Base-by-base conservation (phyloP, 2,329 filamentous ascomycete species). In the Cryphonectria parasitica region DNA sequence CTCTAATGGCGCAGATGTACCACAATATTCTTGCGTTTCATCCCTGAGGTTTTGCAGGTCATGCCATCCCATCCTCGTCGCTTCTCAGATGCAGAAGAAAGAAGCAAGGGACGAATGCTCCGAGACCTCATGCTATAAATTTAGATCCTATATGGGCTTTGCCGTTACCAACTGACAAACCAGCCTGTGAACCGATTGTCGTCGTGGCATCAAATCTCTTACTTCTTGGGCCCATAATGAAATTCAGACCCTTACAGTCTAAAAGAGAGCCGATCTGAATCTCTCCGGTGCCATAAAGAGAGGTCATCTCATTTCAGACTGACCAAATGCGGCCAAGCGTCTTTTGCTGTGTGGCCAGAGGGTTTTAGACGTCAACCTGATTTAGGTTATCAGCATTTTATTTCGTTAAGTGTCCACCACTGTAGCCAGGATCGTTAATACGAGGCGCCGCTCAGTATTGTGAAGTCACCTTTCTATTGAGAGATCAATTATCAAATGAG, bases 241-340 rank as follows among this genome's bases (percentile, higher is more conserved):
- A 34, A 13, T 15, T 49, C n/a, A n/a, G 45, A n/a, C 45, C 54
- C 54, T 34, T 17, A 31, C 15, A 13, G 25, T 31, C 54, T 49
- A n/a, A 19, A 28, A 31, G 31, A 58, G 25, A 58, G 54, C 64
- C 22, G 64, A 54, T 36, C 49, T 34, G 28, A 34, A 65, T 52
- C 49, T 54, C 39, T 41, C 64, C 15, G 31, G 49, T 66, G 31
- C 64, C 64, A 19, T 25, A 66, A 66, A 66, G 45, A 52, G 64
- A 56, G 49, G 64, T 28, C 11, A 56, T 39, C 49, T 66, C 64
- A 66, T 66, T 66, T 54, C 64, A 52, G 45, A 41, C 64, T 63
- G 41, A 61, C 67, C 49, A 34, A 31, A 69, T 61, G 45, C 41
- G 64, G 70, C 64, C 63, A 67, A 69, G 64, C 58, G 54, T 69